A percentile compares a stretch with the other conserved stretches of the same genome.
These are phyloP conservation scores for Xylaria palmicola DNA, from an alignment of 495 filamentous ascomycete genomes.

Conservation along the genomic window DNA sequence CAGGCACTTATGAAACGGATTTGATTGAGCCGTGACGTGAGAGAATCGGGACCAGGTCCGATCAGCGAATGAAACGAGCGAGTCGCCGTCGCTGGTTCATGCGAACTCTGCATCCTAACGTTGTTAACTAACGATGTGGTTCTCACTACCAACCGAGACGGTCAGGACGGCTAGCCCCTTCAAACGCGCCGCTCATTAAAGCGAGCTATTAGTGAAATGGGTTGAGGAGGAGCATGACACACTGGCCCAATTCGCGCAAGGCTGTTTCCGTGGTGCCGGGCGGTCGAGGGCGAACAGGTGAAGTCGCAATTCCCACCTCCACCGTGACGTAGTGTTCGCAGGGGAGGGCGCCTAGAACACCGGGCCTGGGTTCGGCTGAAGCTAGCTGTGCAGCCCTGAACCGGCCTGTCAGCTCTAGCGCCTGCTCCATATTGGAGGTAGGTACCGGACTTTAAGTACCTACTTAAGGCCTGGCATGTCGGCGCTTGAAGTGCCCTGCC, in stretches of 20 bases:
- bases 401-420: not conserved
- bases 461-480: not conserved
- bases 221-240: not conserved
- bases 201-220: not conserved
- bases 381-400: conserved; percentile 6
- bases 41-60: not conserved
- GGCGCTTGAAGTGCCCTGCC: too few relatives aligned
- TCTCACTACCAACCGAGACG: not conserved
- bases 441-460: too few relatives aligned
- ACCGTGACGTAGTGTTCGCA: conserved; percentile 10
- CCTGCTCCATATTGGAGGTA: too few relatives aligned
- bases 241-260: not conserved
- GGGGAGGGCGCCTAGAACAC: conserved; percentile 12
- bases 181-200: conserved; percentile 12
- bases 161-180: conserved; percentile 1
- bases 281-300: not conserved
- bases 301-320: not conserved
- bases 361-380: conserved; percentile 9
- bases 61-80: not conserved
- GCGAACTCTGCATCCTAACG: not conserved
- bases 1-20: not conserved
- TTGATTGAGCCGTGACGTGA: not conserved
- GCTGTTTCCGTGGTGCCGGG: conserved; percentile 5
- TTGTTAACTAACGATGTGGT: not conserved
- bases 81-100: not conserved